Percentiles rank a stretch among this genome's conserved stretches.
Conservation (phyloP, 1,284 basidiomycete genomes). For the Cryptococcus sp. region DNA sequence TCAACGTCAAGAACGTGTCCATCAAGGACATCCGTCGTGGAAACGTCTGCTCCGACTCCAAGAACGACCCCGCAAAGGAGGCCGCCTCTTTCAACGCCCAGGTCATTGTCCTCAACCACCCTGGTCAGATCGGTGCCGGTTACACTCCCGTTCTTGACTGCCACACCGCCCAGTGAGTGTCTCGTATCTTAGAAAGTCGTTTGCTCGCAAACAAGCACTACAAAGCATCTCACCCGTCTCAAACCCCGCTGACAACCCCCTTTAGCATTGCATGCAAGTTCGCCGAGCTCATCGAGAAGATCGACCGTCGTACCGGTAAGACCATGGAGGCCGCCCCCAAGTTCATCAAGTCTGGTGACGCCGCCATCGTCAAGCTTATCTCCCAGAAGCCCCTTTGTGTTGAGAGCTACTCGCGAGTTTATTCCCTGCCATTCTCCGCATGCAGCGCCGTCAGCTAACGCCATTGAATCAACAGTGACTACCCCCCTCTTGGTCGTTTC, state of each 20-base stretch:
- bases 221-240: too few relatives aligned
- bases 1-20: conserved; percentile 80
- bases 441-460: too few relatives aligned
- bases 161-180: conserved; percentile 68
- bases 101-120: conserved; percentile 99
- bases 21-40: conserved; percentile 99
- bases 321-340: conserved; percentile 72
- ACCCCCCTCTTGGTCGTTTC: conserved; percentile 99
- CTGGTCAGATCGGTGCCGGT: conserved; percentile 91
- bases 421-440: too few relatives aligned
- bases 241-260: too few relatives aligned
- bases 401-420: conserved; percentile 92
- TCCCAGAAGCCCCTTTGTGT: conserved; percentile 71
- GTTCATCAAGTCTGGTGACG: conserved; percentile 84
- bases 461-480: too few relatives aligned
- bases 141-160: conserved; percentile 96
- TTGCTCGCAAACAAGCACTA: too few relatives aligned
- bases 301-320: conserved; percentile 75
- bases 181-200: not conserved
- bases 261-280: conserved; percentile 93
- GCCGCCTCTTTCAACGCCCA: conserved; percentile 99
- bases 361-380: conserved; percentile 91
- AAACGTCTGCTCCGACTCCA: conserved; percentile 98
- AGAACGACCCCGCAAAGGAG: conserved; percentile 99
- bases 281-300: conserved; percentile 96